Percentiles rank a stretch among this genome's conserved stretches.
These are phyloP conservation scores for Heterobasidion occidentale DNA, from an alignment of 1,284 basidiomycete genomes.

Conservation along the genomic window DNA sequence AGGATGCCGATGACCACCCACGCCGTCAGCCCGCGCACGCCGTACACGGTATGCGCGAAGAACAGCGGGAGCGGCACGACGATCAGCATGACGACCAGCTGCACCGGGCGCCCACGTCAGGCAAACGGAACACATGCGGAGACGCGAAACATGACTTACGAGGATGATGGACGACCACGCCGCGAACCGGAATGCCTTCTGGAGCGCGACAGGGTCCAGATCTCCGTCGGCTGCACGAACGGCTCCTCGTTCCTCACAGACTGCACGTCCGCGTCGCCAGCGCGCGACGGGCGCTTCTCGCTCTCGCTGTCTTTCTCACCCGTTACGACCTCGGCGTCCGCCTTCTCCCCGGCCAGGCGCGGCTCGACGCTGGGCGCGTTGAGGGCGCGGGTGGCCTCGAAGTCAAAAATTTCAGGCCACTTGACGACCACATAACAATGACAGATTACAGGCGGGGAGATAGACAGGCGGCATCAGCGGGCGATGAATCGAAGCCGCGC, in stretches of 20 bases:
- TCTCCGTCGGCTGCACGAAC: constrained; percentile 41
- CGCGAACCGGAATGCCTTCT: constrained; percentile 74
- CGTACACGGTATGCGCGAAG: constrained; percentile 70
- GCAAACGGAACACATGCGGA: too few species aligned
- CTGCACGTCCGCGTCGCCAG: constrained; percentile 15
- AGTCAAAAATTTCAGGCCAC: constrained; percentile 80
- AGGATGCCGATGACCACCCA: constrained; percentile 78
- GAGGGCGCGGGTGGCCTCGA: constrained; percentile 69
- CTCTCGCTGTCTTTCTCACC: constrained; percentile 18
- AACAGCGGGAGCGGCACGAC: constrained; percentile 80
- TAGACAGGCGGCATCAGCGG: background rate
- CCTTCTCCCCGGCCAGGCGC: background rate
- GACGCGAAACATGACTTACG: constrained; percentile 30
- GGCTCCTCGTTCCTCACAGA: constrained; percentile 22
- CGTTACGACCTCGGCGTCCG: constrained; percentile 3
- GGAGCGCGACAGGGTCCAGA: constrained; percentile 52
- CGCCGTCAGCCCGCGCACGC: constrained; percentile 58
- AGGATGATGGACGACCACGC: constrained; percentile 61
- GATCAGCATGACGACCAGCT: constrained; percentile 63
- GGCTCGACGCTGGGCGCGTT: constrained; percentile 34
- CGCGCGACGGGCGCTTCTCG: constrained; percentile 26
- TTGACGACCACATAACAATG: constrained; percentile 17
- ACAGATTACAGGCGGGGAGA: background rate
- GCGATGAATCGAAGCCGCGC: background rate
- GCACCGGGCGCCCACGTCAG: background rate